A percentile compares a stretch with the other conserved stretches of the same genome.
Conservation (phyloP, 805 yeast genomes). For the Sugiyamaella qingdaonensis region DNA sequence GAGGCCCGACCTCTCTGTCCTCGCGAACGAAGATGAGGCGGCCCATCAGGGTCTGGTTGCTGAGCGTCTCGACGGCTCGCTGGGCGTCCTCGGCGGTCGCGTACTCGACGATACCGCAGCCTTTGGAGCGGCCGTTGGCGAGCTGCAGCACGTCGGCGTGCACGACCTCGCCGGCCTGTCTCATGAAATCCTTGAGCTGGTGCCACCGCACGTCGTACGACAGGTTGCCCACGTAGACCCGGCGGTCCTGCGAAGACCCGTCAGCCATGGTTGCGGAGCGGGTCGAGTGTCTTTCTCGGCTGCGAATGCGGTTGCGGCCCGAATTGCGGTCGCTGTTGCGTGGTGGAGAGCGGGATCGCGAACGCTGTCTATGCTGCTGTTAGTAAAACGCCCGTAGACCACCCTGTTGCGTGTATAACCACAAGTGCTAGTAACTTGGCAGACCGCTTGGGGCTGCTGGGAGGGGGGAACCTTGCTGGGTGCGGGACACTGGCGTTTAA, state of each 20-base stretch:
- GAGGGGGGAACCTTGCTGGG: background rate
- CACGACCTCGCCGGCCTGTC: slow-evolving; percentile 55
- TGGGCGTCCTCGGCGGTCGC: slow-evolving; percentile 58
- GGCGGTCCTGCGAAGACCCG: slow-evolving; percentile 32
- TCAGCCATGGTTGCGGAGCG: background rate
- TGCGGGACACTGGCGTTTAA: background rate
- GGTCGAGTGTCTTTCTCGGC: background rate
- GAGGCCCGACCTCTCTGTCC: slow-evolving; percentile 46
- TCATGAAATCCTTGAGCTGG: slow-evolving; percentile 37
- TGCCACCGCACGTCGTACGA: slow-evolving; percentile 38
- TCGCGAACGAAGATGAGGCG: slow-evolving; percentile 87
- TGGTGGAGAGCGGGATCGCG: background rate
- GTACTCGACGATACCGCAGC: slow-evolving; percentile 70
- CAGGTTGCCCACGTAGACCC: slow-evolving; percentile 43
- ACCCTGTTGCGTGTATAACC: background rate
- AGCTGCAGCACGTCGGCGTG: slow-evolving; percentile 79
- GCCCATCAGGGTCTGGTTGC: slow-evolving; percentile 61
- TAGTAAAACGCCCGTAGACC: background rate
- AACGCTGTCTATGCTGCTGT: background rate
- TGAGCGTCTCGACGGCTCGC: slow-evolving; percentile 64
- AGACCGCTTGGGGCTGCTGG: background rate
- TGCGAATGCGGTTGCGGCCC: background rate
- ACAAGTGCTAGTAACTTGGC: background rate
- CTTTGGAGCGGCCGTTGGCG: slow-evolving; percentile 66
- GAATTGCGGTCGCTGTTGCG: background rate